Base-by-base conservation (phyloP, 805 yeast genomes). In the Kodamaea hsintzibuensis region DNA sequence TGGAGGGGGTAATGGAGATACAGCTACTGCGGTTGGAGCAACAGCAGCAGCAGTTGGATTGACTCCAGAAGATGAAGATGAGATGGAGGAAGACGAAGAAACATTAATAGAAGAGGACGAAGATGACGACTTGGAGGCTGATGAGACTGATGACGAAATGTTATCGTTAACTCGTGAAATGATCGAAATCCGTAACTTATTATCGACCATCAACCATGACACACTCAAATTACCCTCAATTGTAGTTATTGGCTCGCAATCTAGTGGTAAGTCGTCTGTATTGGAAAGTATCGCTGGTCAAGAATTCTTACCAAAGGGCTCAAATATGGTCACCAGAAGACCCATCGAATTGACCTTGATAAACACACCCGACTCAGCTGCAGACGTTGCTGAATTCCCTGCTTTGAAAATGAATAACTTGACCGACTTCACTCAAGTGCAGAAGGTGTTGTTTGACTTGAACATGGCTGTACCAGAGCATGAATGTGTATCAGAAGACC, bases 251-350 rank as follows among this genome's bases (percentile, higher is more conserved):
- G 99, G 99, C 0, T 93, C 98, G 1, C 99, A 95, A 74, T 89
- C 96, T 7, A 89, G 97, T 43, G 99, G 99, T 45, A 95, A 95
- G 69, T 91, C 98, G 0, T 93, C 98, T 1, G 99, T 95, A 1
- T 78, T 95, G 47, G 99, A 95, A 69, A 83, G 97, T 6, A 89
- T 95, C 54, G 99, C 95, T 4, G 99, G 99, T n/a, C 96, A 89
- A 62, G 98, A 95, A 67, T 95, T 95, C 61, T 74, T 95, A 54
- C 99, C 99, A 37, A 95, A 95, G 70, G 99, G 99, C 33, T 83
- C 90, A 42, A 95, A 96, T 67, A 96, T 95, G 99, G 99, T 96
- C 35, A 95, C 99, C 0, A 83, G 98, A 69, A 82, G 99, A 62
- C 99, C 99, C 1, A 93, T 95, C 47, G 99, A 95, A 72, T 78